These are phyloP conservation scores for Chlorella sp. DNA, from an alignment of 139 green algal species.

Conservation along the genomic window DNA sequence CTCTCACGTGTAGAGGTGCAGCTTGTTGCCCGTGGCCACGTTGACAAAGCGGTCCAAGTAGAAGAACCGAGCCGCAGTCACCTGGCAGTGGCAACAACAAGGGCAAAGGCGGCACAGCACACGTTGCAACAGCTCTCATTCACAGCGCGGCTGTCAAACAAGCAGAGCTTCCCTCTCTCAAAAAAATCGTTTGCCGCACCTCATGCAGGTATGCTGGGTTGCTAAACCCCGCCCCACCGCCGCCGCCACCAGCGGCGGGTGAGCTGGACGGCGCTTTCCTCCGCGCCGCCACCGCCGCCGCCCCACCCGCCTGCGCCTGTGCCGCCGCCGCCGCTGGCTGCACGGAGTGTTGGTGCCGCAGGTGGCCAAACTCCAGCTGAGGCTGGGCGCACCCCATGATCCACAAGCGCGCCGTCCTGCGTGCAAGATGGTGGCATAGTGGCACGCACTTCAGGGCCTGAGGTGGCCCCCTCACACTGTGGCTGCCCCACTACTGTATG, in stretches of 20 bases:
- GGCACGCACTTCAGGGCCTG: too few relatives aligned
- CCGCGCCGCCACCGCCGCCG: too few relatives aligned
- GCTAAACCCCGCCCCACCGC: neutral
- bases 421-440: too few relatives aligned
- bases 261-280: neutral
- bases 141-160: too few relatives aligned
- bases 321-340: too few relatives aligned
- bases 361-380: conserved; percentile 30
- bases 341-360: conserved; percentile 15
- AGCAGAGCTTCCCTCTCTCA: too few relatives aligned
- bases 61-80: conserved; percentile 41
- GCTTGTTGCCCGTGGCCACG: conserved; percentile 41
- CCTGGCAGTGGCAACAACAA: conserved; percentile 9
- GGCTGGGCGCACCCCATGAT: conserved; percentile 25
- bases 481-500: too few relatives aligned
- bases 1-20: conserved; percentile 47
- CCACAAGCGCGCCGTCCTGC: conserved; percentile 23
- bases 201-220: neutral
- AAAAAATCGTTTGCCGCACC: too few relatives aligned
- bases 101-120: neutral
- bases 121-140: too few relatives aligned
- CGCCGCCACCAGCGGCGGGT: neutral
- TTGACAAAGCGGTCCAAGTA: conserved; percentile 48
- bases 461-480: too few relatives aligned
- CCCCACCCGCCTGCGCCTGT: neutral